Evolutionary conservation across 768 basidiomycete species (phyloP).

Genomic region (Hypholoma fasciculare): DNA sequence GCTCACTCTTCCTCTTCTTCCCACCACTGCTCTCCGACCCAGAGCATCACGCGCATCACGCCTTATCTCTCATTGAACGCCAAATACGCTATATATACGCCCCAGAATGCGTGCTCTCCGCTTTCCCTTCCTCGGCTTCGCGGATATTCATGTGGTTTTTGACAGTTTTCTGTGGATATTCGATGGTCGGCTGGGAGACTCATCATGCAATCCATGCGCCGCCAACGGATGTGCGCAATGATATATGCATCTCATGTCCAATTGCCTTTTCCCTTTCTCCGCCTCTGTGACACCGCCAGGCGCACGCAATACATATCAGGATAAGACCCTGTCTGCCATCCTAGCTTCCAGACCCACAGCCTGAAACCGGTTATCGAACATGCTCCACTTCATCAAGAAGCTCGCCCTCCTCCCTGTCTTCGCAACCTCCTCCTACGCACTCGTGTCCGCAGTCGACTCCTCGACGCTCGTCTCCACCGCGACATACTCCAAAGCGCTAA

Average conservation of each 20-base stretch:
- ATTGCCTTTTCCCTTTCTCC: background rate
- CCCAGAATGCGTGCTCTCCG: background rate
- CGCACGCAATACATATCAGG: too few relatives aligned
- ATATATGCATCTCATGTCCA: background rate
- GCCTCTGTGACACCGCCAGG: too few relatives aligned
- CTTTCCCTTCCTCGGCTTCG: background rate
- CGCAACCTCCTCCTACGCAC: constrained; percentile 12
- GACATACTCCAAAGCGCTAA: constrained; percentile 12
- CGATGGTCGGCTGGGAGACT: background rate
- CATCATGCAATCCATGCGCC: background rate
- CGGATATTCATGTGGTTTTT: background rate
- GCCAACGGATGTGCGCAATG: background rate
- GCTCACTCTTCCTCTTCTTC: too few relatives aligned
- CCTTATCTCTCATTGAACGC: too few relatives aligned
- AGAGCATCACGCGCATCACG: too few relatives aligned
- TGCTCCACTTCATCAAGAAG: constrained; percentile 11
- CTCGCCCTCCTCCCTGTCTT: constrained; percentile 12
- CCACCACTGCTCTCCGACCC: too few relatives aligned
- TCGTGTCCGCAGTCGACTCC: constrained; percentile 17
- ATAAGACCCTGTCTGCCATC: too few relatives aligned
- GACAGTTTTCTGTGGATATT: background rate
- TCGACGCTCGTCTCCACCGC: constrained; percentile 14
- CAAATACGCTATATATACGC: too few relatives aligned
- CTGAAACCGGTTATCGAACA: background rate
- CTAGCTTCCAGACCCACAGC: too few relatives aligned